These are phyloP conservation scores for Heliosperma pusillum DNA, from an alignment of 148 eudicot genomes.

Conservation along the genomic window DNA sequence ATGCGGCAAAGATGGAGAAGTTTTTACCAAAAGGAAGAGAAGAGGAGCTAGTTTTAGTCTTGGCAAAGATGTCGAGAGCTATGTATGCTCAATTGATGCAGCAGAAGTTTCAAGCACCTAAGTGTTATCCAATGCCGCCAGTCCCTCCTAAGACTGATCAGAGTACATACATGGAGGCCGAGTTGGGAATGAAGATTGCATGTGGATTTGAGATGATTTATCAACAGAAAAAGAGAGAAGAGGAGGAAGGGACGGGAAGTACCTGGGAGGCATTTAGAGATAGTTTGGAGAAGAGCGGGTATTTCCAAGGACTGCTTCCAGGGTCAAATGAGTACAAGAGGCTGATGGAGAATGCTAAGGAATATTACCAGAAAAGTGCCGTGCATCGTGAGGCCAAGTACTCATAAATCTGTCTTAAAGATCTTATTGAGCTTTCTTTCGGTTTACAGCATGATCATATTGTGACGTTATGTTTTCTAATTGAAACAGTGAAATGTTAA, in stretches of 20 bases:
- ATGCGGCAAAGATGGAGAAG: conserved; percentile 70
- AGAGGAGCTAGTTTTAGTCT: conserved; percentile 60
- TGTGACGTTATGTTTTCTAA: neutral
- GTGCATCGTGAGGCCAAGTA: conserved; percentile 70
- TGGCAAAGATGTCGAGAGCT: conserved; percentile 73
- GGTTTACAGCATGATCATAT: neutral
- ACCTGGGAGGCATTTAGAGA: conserved; percentile 75
- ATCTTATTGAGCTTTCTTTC: neutral
- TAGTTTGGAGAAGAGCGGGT: conserved; percentile 70
- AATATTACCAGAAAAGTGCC: conserved; percentile 63
- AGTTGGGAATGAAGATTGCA: conserved; percentile 89
- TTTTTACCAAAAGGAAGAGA: conserved; percentile 58
- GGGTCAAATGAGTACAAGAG: conserved; percentile 79
- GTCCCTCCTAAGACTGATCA: conserved; percentile 53
- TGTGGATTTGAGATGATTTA: conserved; percentile 97
- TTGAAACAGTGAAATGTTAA: conserved; percentile 62
- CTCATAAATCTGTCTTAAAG: neutral
- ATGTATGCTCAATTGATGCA: conserved; percentile 90
- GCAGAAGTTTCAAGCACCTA: conserved; percentile 89
- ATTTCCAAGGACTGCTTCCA: conserved; percentile 65
- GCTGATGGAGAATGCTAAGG: conserved; percentile 77
- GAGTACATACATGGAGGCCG: conserved; percentile 58
- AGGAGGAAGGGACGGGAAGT: conserved; percentile 74
- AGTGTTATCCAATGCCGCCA: conserved; percentile 78
- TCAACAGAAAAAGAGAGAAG: conserved; percentile 60